These are phyloP conservation scores for Neckera pumila DNA, from an alignment of 225 moss, liverwort and hornwort genomes.

Conservation along the genomic window DNA sequence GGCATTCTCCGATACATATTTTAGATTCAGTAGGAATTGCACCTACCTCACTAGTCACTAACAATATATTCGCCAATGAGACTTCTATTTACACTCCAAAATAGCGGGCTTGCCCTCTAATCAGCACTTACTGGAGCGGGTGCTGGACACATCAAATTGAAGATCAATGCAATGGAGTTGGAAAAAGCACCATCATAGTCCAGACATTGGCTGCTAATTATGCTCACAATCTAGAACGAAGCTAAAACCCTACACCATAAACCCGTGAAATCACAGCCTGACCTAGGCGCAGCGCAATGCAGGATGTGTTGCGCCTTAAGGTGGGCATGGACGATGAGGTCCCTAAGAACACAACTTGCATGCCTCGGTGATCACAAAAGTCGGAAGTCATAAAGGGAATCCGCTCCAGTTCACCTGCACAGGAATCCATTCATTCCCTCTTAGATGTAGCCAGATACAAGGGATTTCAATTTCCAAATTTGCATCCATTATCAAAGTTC, in stretches of 20 bases:
- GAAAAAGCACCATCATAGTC: background rate
- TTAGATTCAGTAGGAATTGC: background rate
- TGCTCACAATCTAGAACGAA: background rate
- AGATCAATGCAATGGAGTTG: background rate
- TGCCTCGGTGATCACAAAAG: constrained; percentile 77
- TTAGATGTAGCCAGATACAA: background rate
- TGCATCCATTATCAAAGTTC: background rate
- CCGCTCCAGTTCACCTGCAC: constrained; percentile 26
- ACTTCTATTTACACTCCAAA: background rate
- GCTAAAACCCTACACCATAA: background rate
- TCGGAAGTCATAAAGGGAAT: constrained; percentile 43
- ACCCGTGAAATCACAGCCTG: background rate
- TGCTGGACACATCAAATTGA: background rate
- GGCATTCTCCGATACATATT: background rate
- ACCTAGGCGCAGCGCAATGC: constrained; percentile 81
- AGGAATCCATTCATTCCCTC: background rate
- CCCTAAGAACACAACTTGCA: constrained; percentile 94
- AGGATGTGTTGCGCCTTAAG: constrained; percentile 75
- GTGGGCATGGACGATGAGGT: constrained; percentile 96
- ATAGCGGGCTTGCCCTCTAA: background rate
- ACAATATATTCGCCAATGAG: background rate
- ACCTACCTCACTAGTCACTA: background rate
- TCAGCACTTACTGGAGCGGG: background rate
- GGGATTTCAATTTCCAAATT: background rate
- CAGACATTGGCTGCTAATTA: background rate